A percentile compares a stretch with the other conserved stretches of the same genome.
phyloP scores from a whole-genome alignment of 2,329 filamentous ascomycete genomes.

The Fusarium sp. region DNA sequence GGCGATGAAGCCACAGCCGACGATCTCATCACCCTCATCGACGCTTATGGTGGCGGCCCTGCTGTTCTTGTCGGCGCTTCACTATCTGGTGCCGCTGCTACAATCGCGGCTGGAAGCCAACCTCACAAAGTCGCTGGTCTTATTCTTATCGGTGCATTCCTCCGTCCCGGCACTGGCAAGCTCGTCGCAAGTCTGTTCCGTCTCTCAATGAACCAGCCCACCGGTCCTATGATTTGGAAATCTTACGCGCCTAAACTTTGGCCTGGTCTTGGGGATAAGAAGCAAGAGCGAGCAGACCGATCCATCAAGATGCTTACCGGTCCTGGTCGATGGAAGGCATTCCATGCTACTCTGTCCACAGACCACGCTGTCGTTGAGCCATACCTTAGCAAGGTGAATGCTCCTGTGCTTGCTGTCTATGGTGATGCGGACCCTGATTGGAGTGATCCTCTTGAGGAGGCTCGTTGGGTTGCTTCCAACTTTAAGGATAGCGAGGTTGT shows the following conservation, averaged over 20 bases:
- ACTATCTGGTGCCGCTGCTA: conserved; percentile 21
- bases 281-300: conserved; percentile 20
- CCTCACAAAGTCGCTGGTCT: conserved; percentile 29
- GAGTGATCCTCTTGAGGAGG: conserved; percentile 27
- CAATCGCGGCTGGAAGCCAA: conserved; percentile 20
- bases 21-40: conserved; percentile 19
- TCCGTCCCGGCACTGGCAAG: conserved; percentile 12
- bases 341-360: conserved; percentile 28
- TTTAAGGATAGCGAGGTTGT: conserved; percentile 9
- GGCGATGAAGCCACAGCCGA: conserved; percentile 26
- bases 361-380: conserved; percentile 20
- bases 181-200: conserved; percentile 7
- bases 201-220: neutral
- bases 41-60: conserved; percentile 14
- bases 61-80: conserved; percentile 19
- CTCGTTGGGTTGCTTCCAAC: conserved; percentile 26
- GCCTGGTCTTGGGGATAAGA: conserved; percentile 26
- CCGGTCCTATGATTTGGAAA: conserved; percentile 19
- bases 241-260: conserved; percentile 24
- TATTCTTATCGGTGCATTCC: conserved; percentile 17
- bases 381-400: conserved; percentile 19
- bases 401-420: conserved; percentile 32
- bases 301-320: conserved; percentile 13
- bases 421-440: conserved; percentile 34
- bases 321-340: conserved; percentile 30